Conservation (phyloP, 352 stramenopile species). For the Phytophthora cryptogea region DNA sequence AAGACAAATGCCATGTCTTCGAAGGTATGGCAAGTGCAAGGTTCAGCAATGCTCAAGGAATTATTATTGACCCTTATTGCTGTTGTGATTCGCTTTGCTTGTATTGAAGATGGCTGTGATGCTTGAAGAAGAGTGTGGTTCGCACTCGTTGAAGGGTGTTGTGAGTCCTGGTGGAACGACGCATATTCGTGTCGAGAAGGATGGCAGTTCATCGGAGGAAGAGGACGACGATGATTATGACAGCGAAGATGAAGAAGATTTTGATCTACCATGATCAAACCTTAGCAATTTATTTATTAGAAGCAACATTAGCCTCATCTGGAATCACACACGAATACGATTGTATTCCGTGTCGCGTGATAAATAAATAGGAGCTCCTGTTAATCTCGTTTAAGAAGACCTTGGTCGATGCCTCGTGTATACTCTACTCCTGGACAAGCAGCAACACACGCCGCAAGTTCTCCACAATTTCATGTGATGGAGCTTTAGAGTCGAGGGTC, state of each 20-base stretch:
- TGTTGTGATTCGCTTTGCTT: background rate
- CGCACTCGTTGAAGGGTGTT: conserved; percentile 51
- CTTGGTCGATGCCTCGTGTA: background rate
- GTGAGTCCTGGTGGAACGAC: conserved; percentile 71
- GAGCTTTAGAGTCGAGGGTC: background rate
- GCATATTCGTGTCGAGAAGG: conserved; percentile 57
- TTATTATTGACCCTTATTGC: background rate
- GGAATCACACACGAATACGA: conserved; percentile 5
- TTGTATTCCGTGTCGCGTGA: conserved; percentile 2
- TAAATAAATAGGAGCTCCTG: conserved; percentile 32
- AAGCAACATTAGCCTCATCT: conserved; percentile 1
- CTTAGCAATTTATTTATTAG: conserved; percentile 30
- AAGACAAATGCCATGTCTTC: conserved; percentile 37
- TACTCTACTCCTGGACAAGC: conserved; percentile 31
- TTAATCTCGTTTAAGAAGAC: background rate
- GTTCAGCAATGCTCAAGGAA: background rate
- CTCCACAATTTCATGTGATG: conserved; percentile 18
- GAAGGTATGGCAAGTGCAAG: conserved; percentile 27
- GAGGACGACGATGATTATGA: conserved; percentile 38
- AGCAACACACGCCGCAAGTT: conserved; percentile 35
- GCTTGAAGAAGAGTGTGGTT: conserved; percentile 50
- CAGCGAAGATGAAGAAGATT: conserved; percentile 38
- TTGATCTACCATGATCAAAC: conserved; percentile 26
- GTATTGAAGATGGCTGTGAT: conserved; percentile 46
- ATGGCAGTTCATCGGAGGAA: conserved; percentile 53